phyloP scores from a whole-genome alignment of 1,139 yeast genomes.

The Ogataea hybrid region DNA sequence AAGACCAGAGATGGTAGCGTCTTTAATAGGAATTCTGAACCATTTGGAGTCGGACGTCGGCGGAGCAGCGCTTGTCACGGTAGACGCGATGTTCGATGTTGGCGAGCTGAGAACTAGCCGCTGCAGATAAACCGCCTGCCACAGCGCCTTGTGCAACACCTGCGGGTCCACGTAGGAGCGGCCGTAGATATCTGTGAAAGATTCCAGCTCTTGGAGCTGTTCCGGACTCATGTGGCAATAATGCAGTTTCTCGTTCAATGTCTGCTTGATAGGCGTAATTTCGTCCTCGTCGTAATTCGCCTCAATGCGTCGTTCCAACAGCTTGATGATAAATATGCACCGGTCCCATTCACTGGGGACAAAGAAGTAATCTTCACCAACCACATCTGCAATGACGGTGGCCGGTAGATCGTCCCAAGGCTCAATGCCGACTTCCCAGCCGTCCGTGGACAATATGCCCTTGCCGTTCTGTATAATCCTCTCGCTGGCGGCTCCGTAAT shows the following conservation, averaged over 20 bases:
- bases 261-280: conserved; percentile 26
- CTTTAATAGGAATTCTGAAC: conserved; percentile 39
- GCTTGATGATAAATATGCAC: conserved; percentile 41
- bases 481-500: conserved; percentile 45
- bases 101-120: conserved; percentile 32
- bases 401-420: conserved; percentile 47
- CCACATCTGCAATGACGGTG: conserved; percentile 40
- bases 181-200: conserved; percentile 35
- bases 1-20: conserved; percentile 40
- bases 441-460: conserved; percentile 45
- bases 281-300: conserved; percentile 14
- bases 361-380: conserved; percentile 48
- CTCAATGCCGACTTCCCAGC: conserved; percentile 43
- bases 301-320: conserved; percentile 36
- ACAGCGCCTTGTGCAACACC: conserved; percentile 43
- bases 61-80: conserved; percentile 21
- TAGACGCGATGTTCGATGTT: conserved; percentile 28
- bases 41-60: conserved; percentile 31
- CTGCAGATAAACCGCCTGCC: conserved; percentile 44
- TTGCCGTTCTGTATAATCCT: conserved; percentile 44
- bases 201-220: conserved; percentile 42
- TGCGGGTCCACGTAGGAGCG: conserved; percentile 36
- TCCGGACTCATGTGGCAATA: conserved; percentile 48
- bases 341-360: conserved; percentile 54
- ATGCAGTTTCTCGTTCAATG: conserved; percentile 40